Evolutionary conservation across 1,139 yeast species (phyloP).

Genomic region (Hansenula lynferdii): DNA sequence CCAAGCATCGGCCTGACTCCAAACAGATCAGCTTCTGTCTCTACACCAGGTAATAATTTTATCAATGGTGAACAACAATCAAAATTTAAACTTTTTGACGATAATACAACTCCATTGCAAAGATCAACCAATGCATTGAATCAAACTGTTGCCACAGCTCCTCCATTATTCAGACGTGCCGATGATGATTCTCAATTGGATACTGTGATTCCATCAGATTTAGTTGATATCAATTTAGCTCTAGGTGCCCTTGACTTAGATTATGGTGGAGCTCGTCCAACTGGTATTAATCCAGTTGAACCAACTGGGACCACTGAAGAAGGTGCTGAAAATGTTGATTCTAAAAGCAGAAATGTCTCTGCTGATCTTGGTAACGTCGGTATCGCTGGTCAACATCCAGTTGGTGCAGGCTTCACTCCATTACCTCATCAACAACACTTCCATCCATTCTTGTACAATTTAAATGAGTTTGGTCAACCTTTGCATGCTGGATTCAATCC

Average conservation of each 20-base stretch:
- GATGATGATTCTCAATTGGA: conserved; percentile 5
- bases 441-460: conserved; percentile 17
- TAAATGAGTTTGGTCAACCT: conserved; percentile 23
- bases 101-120: conserved; percentile 19
- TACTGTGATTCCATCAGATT: conserved; percentile 11
- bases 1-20: conserved; percentile 8
- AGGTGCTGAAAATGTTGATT: not conserved
- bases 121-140: conserved; percentile 16
- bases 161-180: conserved; percentile 18
- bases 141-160: conserved; percentile 17
- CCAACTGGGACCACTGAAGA: conserved; percentile 9
- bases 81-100: conserved; percentile 28
- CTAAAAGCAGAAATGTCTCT: conserved; percentile 10
- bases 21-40: conserved; percentile 10
- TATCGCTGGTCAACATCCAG: conserved; percentile 2
- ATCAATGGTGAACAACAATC: conserved; percentile 21
- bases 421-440: conserved; percentile 19
- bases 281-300: conserved; percentile 8
- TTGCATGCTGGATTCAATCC: conserved; percentile 17
- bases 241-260: conserved; percentile 21
- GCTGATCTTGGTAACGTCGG: too few species aligned
- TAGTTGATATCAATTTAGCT: conserved; percentile 21
- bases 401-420: too few species aligned
- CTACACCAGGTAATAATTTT: conserved; percentile 10
- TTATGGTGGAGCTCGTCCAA: conserved; percentile 10